phyloP scores from a whole-genome alignment of 2,329 filamentous ascomycete species.

The Pestalotiopsis sp. region DNA sequence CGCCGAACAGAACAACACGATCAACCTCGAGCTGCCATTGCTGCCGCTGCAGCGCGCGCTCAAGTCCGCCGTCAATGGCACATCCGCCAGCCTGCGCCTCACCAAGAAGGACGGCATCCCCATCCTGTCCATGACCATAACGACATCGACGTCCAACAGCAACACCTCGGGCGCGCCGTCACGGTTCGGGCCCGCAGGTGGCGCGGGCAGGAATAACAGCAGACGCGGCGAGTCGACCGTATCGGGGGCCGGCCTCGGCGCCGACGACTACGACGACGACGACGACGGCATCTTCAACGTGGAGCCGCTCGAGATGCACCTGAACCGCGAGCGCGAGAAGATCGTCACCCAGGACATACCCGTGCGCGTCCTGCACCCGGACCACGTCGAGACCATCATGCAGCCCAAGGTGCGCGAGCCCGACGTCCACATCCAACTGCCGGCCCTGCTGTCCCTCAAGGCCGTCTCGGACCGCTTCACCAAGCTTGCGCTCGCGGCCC shows the following conservation, averaged over 20 bases:
- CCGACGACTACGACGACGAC: slow-evolving; percentile 38
- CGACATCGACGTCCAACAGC: slow-evolving; percentile 65
- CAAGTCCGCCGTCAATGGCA: slow-evolving; percentile 79
- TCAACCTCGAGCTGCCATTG: slow-evolving; percentile 96
- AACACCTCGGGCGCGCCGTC: slow-evolving; percentile 40
- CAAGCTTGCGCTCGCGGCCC: slow-evolving; percentile 65
- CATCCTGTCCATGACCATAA: slow-evolving; percentile 86
- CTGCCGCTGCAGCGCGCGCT: slow-evolving; percentile 86
- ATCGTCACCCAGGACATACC: slow-evolving; percentile 94
- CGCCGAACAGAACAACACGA: slow-evolving; percentile 78
- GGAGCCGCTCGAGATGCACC: slow-evolving; percentile 55
- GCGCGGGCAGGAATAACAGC: slow-evolving; percentile 5
- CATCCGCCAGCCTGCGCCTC: slow-evolving; percentile 80
- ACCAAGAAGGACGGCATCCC: slow-evolving; percentile 91
- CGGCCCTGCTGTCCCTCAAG: slow-evolving; percentile 84
- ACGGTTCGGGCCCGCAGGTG: slow-evolving; percentile 25
- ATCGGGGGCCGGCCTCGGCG: neutral
- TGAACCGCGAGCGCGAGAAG: slow-evolving; percentile 76
- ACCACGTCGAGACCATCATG: slow-evolving; percentile 87
- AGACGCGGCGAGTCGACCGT: neutral
- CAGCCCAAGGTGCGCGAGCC: slow-evolving; percentile 89
- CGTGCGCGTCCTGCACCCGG: slow-evolving; percentile 82
- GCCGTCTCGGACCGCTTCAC: slow-evolving; percentile 95
- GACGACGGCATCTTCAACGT: slow-evolving; percentile 48
- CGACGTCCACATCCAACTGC: slow-evolving; percentile 90